Evolutionary conservation across 352 stramenopile genomes (phyloP).

Genomic region (Pilasporangium apinafurcum): DNA sequence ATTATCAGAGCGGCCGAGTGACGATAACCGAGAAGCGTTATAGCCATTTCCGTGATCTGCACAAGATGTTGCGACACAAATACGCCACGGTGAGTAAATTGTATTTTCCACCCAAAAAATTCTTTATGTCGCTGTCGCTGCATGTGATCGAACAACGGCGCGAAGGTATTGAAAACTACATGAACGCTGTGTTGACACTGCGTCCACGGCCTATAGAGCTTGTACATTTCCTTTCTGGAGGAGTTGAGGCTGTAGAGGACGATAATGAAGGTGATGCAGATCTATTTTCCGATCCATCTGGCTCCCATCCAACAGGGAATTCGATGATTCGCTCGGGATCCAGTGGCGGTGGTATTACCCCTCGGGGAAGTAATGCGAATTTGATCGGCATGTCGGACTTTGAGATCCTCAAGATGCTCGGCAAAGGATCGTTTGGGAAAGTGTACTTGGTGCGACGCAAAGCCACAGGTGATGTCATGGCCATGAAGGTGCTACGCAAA

Average conservation of each 20-base stretch:
- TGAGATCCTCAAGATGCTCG: constrained; percentile 97
- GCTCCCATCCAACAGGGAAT: too few species aligned
- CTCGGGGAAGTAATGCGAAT: neutral
- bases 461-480: constrained; percentile 50
- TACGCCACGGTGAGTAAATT: constrained; percentile 76
- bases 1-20: constrained; percentile 61
- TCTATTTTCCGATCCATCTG: constrained; percentile 31
- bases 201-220: constrained; percentile 61
- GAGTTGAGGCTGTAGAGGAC: constrained; percentile 30
- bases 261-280: constrained; percentile 59
- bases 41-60: constrained; percentile 77
- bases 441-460: constrained; percentile 96
- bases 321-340: constrained; percentile 10
- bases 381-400: constrained; percentile 86
- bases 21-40: constrained; percentile 73
- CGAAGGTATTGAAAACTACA: constrained; percentile 76
- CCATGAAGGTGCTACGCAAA: constrained; percentile 89
- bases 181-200: constrained; percentile 73
- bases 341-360: constrained; percentile 2
- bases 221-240: constrained; percentile 53
- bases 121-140: constrained; percentile 83
- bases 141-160: constrained; percentile 83
- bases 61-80: constrained; percentile 73
- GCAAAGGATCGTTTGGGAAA: constrained; percentile 96
- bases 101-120: constrained; percentile 83